phyloP scores from a whole-genome alignment of 306 rosid genomes.

The Inga laurina region DNA sequence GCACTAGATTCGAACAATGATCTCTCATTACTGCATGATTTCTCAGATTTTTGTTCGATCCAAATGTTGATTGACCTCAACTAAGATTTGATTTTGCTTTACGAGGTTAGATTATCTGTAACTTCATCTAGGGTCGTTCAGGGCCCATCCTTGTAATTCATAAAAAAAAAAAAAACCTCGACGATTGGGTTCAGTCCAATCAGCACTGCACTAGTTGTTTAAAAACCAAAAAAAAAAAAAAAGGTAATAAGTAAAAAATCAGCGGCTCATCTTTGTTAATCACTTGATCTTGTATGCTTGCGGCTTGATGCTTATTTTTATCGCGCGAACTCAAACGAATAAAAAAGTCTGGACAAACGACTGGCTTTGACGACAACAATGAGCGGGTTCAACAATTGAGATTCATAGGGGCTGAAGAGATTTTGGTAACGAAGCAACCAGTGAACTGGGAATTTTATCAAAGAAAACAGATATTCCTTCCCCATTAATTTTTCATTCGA shows the following conservation, averaged over 20 bases:
- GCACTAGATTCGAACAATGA: no score
- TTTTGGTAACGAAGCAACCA: conserved; percentile 9
- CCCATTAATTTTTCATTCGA: conserved; percentile 1
- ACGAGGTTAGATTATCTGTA: no score
- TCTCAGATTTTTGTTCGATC: no score
- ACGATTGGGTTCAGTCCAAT: not conserved
- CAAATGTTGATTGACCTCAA: no score
- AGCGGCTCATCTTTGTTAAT: not conserved
- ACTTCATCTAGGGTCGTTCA: no score
- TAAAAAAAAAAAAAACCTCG: no score
- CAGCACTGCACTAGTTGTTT: not conserved
- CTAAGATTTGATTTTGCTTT: no score
- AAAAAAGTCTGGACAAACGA: not conserved
- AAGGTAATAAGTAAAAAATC: not conserved
- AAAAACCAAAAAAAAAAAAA: no score
- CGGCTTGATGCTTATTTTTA: not conserved
- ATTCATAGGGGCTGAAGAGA: not conserved
- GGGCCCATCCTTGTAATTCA: no score
- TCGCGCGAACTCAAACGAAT: not conserved
- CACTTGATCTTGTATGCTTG: not conserved
- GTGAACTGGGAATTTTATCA: not conserved
- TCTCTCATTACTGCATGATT: no score
- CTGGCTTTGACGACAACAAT: not conserved
- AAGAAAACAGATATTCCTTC: not conserved
- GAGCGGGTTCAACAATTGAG: not conserved